phyloP scores from a whole-genome alignment of 225 moss, liverwort and hornwort species.

The Anthoceros angustus region DNA sequence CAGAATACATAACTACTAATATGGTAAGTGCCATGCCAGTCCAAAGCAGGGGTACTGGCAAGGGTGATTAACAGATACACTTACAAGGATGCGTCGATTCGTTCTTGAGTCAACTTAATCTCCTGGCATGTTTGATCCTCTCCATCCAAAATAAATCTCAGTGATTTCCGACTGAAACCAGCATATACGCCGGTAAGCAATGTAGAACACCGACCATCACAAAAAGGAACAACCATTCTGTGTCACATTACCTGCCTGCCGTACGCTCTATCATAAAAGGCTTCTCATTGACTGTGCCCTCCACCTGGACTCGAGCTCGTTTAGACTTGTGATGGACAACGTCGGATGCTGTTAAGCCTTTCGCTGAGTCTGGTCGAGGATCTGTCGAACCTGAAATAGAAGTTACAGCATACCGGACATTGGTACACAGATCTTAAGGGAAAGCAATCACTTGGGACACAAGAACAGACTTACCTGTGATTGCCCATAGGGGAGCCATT shows the following conservation, averaged over 20 bases:
- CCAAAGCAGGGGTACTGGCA: background rate
- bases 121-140: conserved; percentile 93
- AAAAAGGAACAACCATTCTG: background rate
- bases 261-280: conserved; percentile 63
- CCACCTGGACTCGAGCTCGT: conserved; percentile 68
- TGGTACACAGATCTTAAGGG: background rate
- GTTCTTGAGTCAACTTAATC: conserved; percentile 75
- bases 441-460: background rate
- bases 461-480: conserved; percentile 53
- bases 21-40: background rate
- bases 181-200: background rate
- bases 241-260: conserved; percentile 52
- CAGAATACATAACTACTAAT: conserved; percentile 13
- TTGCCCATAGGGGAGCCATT: conserved; percentile 99
- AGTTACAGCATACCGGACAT: background rate
- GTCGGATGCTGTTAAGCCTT: conserved; percentile 62
- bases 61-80: background rate
- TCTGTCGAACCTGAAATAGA: conserved; percentile 62
- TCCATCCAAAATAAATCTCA: conserved; percentile 53
- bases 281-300: conserved; percentile 64
- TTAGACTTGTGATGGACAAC: conserved; percentile 87
- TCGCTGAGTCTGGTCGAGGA: conserved; percentile 71
- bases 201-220: background rate
- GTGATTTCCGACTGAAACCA: conserved; percentile 35
- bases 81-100: conserved; percentile 84